These are phyloP conservation scores for Odonthalia washingtoniensis DNA, from an alignment of 31 red algal genomes.

Conservation along the genomic window DNA sequence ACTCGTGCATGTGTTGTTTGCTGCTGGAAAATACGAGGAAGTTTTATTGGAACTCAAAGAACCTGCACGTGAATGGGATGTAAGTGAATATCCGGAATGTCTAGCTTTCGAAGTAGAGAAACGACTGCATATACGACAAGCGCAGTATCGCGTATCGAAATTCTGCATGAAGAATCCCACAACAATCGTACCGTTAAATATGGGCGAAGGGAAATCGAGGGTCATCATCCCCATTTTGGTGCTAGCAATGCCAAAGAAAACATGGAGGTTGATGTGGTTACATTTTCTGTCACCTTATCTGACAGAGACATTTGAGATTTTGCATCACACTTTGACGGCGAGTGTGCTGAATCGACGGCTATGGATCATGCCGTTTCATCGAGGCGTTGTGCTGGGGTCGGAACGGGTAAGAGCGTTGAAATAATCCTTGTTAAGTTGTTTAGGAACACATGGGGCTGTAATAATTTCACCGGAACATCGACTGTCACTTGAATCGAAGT, in stretches of 20 bases:
- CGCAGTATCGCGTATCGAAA: constrained; percentile 9
- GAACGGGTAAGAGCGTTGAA: too few relatives aligned
- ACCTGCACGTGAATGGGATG: neutral
- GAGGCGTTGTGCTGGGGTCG: too few relatives aligned
- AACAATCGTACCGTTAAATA: neutral
- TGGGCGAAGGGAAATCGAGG: constrained; percentile 3
- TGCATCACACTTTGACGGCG: neutral
- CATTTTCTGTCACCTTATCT: constrained; percentile 14
- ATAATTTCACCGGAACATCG: neutral
- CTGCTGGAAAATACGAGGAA: neutral
- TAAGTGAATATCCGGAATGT: neutral
- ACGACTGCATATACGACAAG: neutral
- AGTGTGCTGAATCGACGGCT: neutral
- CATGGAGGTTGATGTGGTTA: neutral
- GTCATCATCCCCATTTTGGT: constrained; percentile 13
- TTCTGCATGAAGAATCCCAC: neutral
- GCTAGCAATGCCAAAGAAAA: neutral
- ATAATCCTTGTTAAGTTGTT: too few relatives aligned
- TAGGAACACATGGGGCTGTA: too few relatives aligned
- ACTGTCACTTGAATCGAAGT: neutral
- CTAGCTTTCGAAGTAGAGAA: constrained; percentile 26
- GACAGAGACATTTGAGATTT: neutral
- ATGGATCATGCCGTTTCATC: neutral
- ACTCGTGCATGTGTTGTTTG: neutral
- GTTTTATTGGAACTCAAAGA: constrained; percentile 7